Conservation (phyloP, 2,329 filamentous ascomycete genomes). For the Nannizziopsis barbatae region DNA sequence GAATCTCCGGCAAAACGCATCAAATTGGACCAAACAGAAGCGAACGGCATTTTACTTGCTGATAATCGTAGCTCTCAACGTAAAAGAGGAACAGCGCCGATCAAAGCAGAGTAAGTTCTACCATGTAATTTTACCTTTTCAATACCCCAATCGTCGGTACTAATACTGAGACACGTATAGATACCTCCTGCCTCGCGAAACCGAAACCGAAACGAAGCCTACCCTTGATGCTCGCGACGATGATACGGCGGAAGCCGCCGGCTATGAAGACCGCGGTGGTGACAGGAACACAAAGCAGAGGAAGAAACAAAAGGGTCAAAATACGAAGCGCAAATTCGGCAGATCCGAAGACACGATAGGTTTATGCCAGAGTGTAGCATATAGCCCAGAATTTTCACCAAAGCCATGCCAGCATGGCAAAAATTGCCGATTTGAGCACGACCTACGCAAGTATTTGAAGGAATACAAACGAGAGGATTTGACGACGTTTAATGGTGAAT, state of each 20-base stretch:
- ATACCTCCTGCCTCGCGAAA: neutral
- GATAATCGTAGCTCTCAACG: slow-evolving; percentile 25
- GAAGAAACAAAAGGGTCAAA: slow-evolving; percentile 59
- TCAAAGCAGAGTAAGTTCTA: slow-evolving; percentile 57
- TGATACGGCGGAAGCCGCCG: slow-evolving; percentile 50
- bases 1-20: slow-evolving; percentile 45
- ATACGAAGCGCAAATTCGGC: slow-evolving; percentile 71
- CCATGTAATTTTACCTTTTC: neutral
- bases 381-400: slow-evolving; percentile 70
- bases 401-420: slow-evolving; percentile 63
- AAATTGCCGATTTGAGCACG: slow-evolving; percentile 69
- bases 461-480: slow-evolving; percentile 74
- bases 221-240: slow-evolving; percentile 31
- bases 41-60: slow-evolving; percentile 19
- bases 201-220: slow-evolving; percentile 15
- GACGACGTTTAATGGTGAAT: slow-evolving; percentile 61
- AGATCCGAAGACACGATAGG: slow-evolving; percentile 64
- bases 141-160: neutral
- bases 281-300: slow-evolving; percentile 25
- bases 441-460: slow-evolving; percentile 72
- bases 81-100: slow-evolving; percentile 52
- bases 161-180: neutral
- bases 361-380: slow-evolving; percentile 64
- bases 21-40: slow-evolving; percentile 36
- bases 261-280: slow-evolving; percentile 32